phyloP scores from a whole-genome alignment of 768 basidiomycete genomes.

The Lentinus brumalis region DNA sequence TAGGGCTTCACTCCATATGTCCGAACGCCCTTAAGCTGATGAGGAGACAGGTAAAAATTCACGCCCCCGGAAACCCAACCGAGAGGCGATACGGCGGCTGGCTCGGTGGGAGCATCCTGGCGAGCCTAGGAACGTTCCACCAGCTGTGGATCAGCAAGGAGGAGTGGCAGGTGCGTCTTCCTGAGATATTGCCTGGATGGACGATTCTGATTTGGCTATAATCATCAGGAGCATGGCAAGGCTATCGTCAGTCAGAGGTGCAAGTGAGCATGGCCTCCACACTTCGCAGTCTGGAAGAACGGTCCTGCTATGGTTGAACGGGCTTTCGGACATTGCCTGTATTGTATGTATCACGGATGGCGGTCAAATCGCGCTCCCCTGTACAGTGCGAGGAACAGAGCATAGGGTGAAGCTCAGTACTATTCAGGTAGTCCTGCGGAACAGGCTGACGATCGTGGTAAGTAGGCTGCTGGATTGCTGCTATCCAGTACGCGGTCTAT shows the following conservation, averaged over 20 bases:
- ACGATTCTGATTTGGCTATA: not conserved
- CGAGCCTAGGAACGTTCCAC: slow-evolving; percentile 95
- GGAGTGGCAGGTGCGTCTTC: slow-evolving; percentile 77
- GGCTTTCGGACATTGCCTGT: too few relatives aligned
- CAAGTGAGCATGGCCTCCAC: slow-evolving; percentile 48
- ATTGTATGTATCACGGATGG: too few relatives aligned
- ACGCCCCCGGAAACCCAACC: slow-evolving; percentile 86
- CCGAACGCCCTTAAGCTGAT: not conserved
- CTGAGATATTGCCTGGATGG: not conserved
- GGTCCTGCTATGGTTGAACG: too few relatives aligned
- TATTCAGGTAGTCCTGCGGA: too few relatives aligned
- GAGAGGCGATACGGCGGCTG: slow-evolving; percentile 93
- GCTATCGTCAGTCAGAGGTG: slow-evolving; percentile 83
- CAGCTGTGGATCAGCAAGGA: slow-evolving; percentile 94
- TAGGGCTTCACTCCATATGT: slow-evolving; percentile 41
- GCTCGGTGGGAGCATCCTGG: slow-evolving; percentile 95
- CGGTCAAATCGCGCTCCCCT: too few relatives aligned
- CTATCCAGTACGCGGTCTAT: too few relatives aligned
- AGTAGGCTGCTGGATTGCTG: too few relatives aligned
- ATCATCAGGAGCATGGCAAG: slow-evolving; percentile 45
- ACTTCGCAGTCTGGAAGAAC: too few relatives aligned
- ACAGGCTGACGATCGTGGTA: too few relatives aligned
- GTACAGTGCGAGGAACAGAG: too few relatives aligned
- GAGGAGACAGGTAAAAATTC: slow-evolving; percentile 74
- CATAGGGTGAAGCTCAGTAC: too few relatives aligned